Percentiles rank a stretch among this genome's conserved stretches.
phyloP scores from a whole-genome alignment of 1,284 basidiomycete genomes.

The Taiwanofungus camphoratus region DNA sequence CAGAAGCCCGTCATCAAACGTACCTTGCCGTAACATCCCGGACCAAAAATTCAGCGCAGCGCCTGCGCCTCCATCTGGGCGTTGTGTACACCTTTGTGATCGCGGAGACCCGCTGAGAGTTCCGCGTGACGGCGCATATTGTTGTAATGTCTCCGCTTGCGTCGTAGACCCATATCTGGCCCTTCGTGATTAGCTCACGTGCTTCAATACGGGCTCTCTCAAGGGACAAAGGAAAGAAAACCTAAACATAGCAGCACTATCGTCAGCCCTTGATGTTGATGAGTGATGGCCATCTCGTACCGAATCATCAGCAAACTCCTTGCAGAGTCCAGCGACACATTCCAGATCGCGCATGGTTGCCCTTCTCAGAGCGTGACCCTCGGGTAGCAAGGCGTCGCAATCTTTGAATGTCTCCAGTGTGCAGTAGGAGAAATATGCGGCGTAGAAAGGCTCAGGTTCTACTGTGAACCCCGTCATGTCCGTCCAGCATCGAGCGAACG shows the following conservation, averaged over 20 bases:
- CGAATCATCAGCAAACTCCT: slow-evolving; percentile 42
- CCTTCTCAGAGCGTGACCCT: slow-evolving; percentile 28
- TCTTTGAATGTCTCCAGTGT: slow-evolving; percentile 30
- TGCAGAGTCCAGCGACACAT: slow-evolving; percentile 36
- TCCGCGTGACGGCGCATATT: slow-evolving; percentile 44
- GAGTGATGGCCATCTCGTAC: slow-evolving; percentile 26
- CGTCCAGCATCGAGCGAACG: slow-evolving; percentile 35
- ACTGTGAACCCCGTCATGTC: slow-evolving; percentile 29
- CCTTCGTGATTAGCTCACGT: slow-evolving; percentile 35
- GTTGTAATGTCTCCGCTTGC: slow-evolving; percentile 35
- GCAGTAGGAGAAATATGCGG: slow-evolving; percentile 38
- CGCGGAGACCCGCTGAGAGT: slow-evolving; percentile 36
- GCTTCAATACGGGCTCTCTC: slow-evolving; percentile 35
- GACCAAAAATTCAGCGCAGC: slow-evolving; percentile 43
- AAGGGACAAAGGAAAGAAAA: slow-evolving; percentile 33
- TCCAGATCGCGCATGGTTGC: slow-evolving; percentile 32
- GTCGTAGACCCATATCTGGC: slow-evolving; percentile 44
- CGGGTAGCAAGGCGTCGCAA: slow-evolving; percentile 19
- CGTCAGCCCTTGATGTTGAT: slow-evolving; percentile 1
- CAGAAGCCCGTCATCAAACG: slow-evolving; percentile 12
- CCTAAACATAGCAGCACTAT: slow-evolving; percentile 19
- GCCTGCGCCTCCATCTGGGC: slow-evolving; percentile 35
- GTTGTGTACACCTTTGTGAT: slow-evolving; percentile 49
- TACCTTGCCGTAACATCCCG: slow-evolving; percentile 37
- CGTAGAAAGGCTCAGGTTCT: slow-evolving; percentile 38